phyloP scores from a whole-genome alignment of 2,329 filamentous ascomycete genomes.

The Cladophialophora bantiana region DNA sequence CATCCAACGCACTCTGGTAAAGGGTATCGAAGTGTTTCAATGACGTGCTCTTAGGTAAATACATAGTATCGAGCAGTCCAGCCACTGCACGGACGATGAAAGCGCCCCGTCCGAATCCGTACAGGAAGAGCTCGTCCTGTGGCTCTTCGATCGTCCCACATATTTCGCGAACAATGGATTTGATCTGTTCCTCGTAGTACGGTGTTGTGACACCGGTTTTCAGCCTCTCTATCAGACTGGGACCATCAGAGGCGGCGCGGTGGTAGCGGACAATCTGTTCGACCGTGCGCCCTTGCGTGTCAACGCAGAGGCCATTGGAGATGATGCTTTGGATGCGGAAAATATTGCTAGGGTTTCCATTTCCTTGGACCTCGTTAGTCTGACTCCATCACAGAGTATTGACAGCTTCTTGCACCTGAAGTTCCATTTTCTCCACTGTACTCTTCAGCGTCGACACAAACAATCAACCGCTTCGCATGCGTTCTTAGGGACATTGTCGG shows the following conservation, averaged over 20 bases:
- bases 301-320: slow-evolving; percentile 21
- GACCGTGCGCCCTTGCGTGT: slow-evolving; percentile 26
- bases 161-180: slow-evolving; percentile 33
- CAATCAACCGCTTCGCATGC: slow-evolving; percentile 42
- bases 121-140: slow-evolving; percentile 52
- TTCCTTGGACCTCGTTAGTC: slow-evolving; percentile 25
- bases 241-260: slow-evolving; percentile 28
- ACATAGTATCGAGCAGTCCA: slow-evolving; percentile 49
- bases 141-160: slow-evolving; percentile 33
- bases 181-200: slow-evolving; percentile 37
- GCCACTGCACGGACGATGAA: slow-evolving; percentile 52
- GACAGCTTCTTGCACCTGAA: slow-evolving; percentile 17
- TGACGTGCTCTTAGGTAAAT: slow-evolving; percentile 36
- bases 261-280: slow-evolving; percentile 37
- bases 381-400: not conserved
- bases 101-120: slow-evolving; percentile 51
- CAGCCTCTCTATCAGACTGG: slow-evolving; percentile 31
- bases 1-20: slow-evolving; percentile 42
- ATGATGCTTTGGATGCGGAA: slow-evolving; percentile 33
- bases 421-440: slow-evolving; percentile 15
- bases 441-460: slow-evolving; percentile 34
- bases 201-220: slow-evolving; percentile 25
- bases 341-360: slow-evolving; percentile 33
- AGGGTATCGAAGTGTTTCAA: slow-evolving; percentile 42
- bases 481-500: slow-evolving; percentile 53